Conservation (phyloP, 305 asterid genomes). For the Rubia tinctorum region DNA sequence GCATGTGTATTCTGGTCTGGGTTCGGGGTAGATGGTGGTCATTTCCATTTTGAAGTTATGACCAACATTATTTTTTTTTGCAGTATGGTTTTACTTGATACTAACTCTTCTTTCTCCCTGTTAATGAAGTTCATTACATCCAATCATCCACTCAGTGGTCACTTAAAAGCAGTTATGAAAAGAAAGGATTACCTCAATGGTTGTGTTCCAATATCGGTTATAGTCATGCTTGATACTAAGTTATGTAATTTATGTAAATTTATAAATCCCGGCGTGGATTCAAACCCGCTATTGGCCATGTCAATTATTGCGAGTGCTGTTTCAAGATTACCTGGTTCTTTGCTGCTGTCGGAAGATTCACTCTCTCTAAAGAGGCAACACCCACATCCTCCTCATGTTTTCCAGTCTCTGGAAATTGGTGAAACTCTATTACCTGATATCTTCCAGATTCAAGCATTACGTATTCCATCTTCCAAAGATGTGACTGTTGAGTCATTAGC, state of each 20-base stretch:
- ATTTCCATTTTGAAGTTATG: not conserved
- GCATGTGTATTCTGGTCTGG: not conserved
- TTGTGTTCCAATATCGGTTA: conserved; percentile 67
- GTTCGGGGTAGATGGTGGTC: not conserved
- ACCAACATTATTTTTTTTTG: not conserved
- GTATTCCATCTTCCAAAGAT: conserved; percentile 56
- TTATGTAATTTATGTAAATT: conserved; percentile 59
- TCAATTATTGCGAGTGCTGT: conserved; percentile 59
- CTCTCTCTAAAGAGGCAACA: conserved; percentile 58
- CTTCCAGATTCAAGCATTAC: conserved; percentile 48
- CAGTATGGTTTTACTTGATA: conserved; percentile 6
- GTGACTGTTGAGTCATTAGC: conserved; percentile 45
- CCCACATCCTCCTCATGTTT: conserved; percentile 42
- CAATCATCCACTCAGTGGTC: conserved; percentile 80
- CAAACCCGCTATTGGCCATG: conserved; percentile 48
- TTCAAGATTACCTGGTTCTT: conserved; percentile 42
- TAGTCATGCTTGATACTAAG: conserved; percentile 67
- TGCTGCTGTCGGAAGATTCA: conserved; percentile 41
- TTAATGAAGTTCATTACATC: conserved; percentile 67
- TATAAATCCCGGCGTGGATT: conserved; percentile 59
- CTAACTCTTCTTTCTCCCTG: conserved; percentile 4
- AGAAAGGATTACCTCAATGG: conserved; percentile 58
- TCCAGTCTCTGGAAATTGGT: conserved; percentile 37
- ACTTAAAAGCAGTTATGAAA: conserved; percentile 75
- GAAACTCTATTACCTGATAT: conserved; percentile 38